Evolutionary conservation across 2,329 filamentous ascomycete species (phyloP).

Genomic region (Teratosphaeria pseudoeucalypti): DNA sequence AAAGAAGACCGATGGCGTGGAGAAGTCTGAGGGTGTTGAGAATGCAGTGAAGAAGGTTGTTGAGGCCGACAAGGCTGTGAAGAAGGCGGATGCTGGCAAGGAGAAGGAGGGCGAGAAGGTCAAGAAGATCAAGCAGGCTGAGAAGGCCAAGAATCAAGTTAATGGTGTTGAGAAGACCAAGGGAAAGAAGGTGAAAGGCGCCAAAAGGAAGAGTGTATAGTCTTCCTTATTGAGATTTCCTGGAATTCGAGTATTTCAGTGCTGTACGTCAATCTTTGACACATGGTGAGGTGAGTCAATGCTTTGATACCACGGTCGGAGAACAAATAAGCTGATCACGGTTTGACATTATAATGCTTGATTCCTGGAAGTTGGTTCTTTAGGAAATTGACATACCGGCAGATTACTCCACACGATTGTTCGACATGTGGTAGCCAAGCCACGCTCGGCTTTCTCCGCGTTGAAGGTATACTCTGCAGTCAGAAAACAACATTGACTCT

Average conservation of each 20-base stretch:
- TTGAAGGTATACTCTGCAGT: too few relatives aligned
- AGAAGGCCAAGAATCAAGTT: background rate
- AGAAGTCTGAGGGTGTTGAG: background rate
- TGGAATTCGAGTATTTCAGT: too few relatives aligned
- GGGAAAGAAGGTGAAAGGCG: background rate
- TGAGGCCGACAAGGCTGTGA: background rate
- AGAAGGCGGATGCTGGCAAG: background rate
- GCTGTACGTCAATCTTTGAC: background rate
- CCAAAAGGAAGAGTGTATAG: background rate
- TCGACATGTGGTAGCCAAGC: too few relatives aligned
- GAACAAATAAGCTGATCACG: too few relatives aligned
- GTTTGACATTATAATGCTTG: too few relatives aligned
- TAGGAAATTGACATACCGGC: too few relatives aligned
- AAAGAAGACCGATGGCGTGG: background rate
- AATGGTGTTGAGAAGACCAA: background rate
- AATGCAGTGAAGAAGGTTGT: background rate
- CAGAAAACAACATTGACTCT: background rate
- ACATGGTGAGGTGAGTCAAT: too few relatives aligned
- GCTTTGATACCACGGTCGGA: too few relatives aligned
- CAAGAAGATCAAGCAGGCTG: background rate
- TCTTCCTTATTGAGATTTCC: background rate
- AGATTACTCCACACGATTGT: too few relatives aligned
- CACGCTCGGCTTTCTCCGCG: too few relatives aligned
- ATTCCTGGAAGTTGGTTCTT: too few relatives aligned
- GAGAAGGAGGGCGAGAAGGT: background rate